Evolutionary conservation across 495 filamentous ascomycete genomes (phyloP).

Genomic region (Tuber borchii): DNA sequence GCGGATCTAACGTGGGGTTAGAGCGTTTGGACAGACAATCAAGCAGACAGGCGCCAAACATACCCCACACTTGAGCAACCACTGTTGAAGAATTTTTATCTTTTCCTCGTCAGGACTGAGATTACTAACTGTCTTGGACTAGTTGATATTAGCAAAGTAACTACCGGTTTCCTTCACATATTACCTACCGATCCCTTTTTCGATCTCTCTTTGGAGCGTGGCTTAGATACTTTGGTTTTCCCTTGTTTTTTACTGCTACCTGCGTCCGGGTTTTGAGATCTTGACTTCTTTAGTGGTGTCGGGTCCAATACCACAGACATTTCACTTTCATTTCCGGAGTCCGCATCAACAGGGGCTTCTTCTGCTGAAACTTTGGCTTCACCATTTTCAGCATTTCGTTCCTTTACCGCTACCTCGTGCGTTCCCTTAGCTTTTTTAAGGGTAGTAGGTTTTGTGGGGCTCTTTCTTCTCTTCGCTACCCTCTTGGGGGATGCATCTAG

Average conservation of each 20-base stretch:
- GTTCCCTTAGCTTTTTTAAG: constrained; percentile 17
- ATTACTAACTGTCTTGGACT: constrained; percentile 45
- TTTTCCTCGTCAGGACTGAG: constrained; percentile 63
- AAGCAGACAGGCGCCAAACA: not conserved
- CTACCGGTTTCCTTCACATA: not conserved
- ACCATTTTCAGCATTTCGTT: constrained; percentile 41
- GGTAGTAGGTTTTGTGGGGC: constrained; percentile 7
- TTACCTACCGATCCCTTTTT: constrained; percentile 25
- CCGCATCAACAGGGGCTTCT: constrained; percentile 33
- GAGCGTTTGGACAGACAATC: not conserved
- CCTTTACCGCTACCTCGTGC: constrained; percentile 38
- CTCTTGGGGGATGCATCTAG: constrained; percentile 28
- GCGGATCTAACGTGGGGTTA: constrained; percentile 50
- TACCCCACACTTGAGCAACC: constrained; percentile 77
- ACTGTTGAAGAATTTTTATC: constrained; percentile 84
- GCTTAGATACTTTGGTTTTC: constrained; percentile 31
- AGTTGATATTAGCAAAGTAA: constrained; percentile 8
- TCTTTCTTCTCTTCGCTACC: constrained; percentile 9
- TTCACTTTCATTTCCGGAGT: constrained; percentile 65
- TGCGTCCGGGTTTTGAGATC: not conserved
- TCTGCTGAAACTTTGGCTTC: constrained; percentile 34
- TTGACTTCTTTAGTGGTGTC: constrained; percentile 27
- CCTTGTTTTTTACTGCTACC: constrained; percentile 11
- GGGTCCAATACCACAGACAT: constrained; percentile 63
- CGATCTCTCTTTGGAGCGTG: constrained; percentile 16